These are phyloP conservation scores for Aspergillus awamori DNA, from an alignment of 2,329 filamentous ascomycete species.

Conservation along the genomic window DNA sequence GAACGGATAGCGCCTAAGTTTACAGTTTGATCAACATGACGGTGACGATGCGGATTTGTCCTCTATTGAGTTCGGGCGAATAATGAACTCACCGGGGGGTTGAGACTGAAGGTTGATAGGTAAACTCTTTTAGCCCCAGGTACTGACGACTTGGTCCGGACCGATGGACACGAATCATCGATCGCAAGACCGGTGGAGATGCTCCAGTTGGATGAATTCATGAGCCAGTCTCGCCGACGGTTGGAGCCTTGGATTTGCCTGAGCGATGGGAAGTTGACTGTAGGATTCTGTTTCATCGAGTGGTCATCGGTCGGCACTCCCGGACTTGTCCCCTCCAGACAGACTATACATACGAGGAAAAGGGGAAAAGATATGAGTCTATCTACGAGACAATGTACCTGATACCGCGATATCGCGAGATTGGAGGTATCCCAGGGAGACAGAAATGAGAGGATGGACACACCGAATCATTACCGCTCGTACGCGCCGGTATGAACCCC, in stretches of 20 bases:
- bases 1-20: background rate
- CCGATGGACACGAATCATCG: conserved; percentile 28
- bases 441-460: background rate
- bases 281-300: background rate
- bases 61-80: conserved; percentile 13
- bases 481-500: conserved; percentile 15
- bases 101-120: conserved; percentile 17
- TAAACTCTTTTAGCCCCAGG: conserved; percentile 25
- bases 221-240: conserved; percentile 5
- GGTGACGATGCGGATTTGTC: conserved; percentile 2
- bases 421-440: background rate
- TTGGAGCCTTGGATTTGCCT: conserved; percentile 6
- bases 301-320: background rate
- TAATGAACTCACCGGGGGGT: conserved; percentile 11
- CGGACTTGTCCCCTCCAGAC: background rate
- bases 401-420: background rate
- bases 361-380: too few species aligned
- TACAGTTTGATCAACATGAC: conserved; percentile 4
- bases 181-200: conserved; percentile 21
- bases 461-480: background rate
- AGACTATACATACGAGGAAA: too few species aligned
- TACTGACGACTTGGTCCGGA: conserved; percentile 28
- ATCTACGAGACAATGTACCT: background rate
- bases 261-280: background rate
- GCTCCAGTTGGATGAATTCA: conserved; percentile 15